Percentiles rank a stretch among this genome's conserved stretches.
phyloP scores from a whole-genome alignment of 164 flowering plant genomes.

The Vitis cinerea region DNA sequence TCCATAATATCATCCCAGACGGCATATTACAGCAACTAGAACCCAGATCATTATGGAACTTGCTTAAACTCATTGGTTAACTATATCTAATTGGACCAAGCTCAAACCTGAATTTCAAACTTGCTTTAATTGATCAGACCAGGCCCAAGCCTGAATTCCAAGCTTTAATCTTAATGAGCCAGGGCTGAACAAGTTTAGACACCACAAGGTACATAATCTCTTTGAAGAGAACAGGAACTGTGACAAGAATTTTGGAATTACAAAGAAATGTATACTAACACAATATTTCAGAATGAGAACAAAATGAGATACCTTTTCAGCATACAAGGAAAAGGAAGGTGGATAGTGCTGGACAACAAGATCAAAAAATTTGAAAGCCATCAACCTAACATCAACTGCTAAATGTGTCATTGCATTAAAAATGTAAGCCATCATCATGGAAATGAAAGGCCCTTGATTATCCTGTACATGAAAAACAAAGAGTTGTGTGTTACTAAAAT shows the following conservation, averaged over 20 bases:
- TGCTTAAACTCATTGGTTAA: no score
- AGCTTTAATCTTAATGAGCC: no score
- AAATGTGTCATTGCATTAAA: slow-evolving; percentile 88
- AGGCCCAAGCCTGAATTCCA: no score
- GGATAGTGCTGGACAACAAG: slow-evolving; percentile 73
- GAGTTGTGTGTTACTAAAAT: slow-evolving; percentile 5
- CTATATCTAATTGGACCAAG: no score
- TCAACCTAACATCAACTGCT: slow-evolving; percentile 68
- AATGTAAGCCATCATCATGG: slow-evolving; percentile 72
- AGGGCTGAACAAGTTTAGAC: no score
- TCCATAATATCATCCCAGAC: no score
- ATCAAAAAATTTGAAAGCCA: slow-evolving; percentile 86
- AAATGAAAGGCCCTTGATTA: slow-evolving; percentile 55
- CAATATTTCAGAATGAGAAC: neutral
- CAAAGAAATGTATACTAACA: neutral
- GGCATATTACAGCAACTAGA: no score
- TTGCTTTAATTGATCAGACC: no score
- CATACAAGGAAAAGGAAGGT: slow-evolving; percentile 56
- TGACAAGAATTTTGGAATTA: neutral
- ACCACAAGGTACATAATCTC: no score
- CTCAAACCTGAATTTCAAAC: no score
- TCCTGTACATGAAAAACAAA: slow-evolving; percentile 48
- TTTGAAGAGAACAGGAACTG: neutral
- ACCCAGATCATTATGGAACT: no score
- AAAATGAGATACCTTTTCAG: slow-evolving; percentile 63